A percentile compares a stretch with the other conserved stretches of the same genome.
Conservation (phyloP, 495 filamentous ascomycete genomes). For the Hypoxylon subgilvum region DNA sequence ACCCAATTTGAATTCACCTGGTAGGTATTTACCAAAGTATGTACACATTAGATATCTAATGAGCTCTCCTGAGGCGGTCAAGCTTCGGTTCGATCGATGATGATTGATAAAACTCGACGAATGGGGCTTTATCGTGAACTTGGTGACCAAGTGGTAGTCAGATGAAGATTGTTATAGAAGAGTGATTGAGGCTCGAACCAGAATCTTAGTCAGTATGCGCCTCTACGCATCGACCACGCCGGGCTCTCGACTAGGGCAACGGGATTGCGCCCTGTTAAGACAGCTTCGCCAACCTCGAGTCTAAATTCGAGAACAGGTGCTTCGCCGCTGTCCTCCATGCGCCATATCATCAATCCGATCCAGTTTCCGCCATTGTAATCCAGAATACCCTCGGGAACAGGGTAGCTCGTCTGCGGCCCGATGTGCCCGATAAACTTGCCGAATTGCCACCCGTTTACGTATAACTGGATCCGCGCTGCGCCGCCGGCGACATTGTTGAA, state of each 20-base stretch:
- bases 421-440: conserved; percentile 70
- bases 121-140: too few relatives aligned
- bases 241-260: conserved; percentile 59
- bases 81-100: too few relatives aligned
- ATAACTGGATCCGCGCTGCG: conserved; percentile 65
- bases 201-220: conserved; percentile 55
- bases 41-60: too few relatives aligned
- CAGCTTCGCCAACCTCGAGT: conserved; percentile 57
- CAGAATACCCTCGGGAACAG: conserved; percentile 71
- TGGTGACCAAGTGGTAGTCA: too few relatives aligned
- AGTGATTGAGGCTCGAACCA: too few relatives aligned
- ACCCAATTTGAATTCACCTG: too few relatives aligned
- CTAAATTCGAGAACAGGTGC: conserved; percentile 55
- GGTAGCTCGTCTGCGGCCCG: conserved; percentile 72
- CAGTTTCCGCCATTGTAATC: conserved; percentile 69
- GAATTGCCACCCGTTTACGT: conserved; percentile 78
- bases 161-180: too few relatives aligned
- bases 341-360: conserved; percentile 66
- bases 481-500: conserved; percentile 55
- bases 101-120: too few relatives aligned
- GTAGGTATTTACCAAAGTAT: too few relatives aligned
- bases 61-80: too few relatives aligned
- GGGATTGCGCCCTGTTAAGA: conserved; percentile 60
- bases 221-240: conserved; percentile 54
- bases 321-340: conserved; percentile 61